Conservation (phyloP, 805 yeast species). For the Nakazawaea anatomiae region DNA sequence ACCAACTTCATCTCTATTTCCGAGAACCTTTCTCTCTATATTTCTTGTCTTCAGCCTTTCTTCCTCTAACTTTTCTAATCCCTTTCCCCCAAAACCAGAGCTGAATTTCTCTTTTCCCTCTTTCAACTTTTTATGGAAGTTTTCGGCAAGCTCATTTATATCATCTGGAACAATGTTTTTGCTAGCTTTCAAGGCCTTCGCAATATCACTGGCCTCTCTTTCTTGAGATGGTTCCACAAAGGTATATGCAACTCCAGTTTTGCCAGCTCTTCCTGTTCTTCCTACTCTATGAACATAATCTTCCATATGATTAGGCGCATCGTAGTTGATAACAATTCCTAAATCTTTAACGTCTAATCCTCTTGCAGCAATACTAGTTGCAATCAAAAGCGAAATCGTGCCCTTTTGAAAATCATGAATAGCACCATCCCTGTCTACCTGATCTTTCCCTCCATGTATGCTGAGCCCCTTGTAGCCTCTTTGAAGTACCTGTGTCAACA, state of each 20-base stretch:
- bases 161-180: conserved; percentile 48
- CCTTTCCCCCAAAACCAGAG: conserved; percentile 91
- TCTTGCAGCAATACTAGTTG: conserved; percentile 92
- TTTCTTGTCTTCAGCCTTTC: conserved; percentile 44
- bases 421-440: conserved; percentile 71
- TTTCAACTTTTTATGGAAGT: conserved; percentile 56
- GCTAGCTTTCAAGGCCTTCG: conserved; percentile 59
- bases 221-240: conserved; percentile 60
- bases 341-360: conserved; percentile 91
- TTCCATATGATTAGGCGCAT: conserved; percentile 83
- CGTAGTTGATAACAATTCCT: conserved; percentile 73
- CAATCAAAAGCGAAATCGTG: conserved; percentile 60
- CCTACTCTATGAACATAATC: conserved; percentile 97
- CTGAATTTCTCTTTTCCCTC: conserved; percentile 56
- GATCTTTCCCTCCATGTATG: conserved; percentile 91
- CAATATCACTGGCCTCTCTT: conserved; percentile 60
- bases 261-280: conserved; percentile 90
- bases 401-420: conserved; percentile 64
- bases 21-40: conserved; percentile 44
- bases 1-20: conserved; percentile 29
- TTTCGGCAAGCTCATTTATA: conserved; percentile 42
- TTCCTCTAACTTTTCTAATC: conserved; percentile 72
- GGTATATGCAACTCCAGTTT: conserved; percentile 65
- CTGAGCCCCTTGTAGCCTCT: conserved; percentile 57
- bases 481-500: conserved; percentile 47